Conservation (phyloP, 1,284 basidiomycete species). For the Ganoderma multipileum region DNA sequence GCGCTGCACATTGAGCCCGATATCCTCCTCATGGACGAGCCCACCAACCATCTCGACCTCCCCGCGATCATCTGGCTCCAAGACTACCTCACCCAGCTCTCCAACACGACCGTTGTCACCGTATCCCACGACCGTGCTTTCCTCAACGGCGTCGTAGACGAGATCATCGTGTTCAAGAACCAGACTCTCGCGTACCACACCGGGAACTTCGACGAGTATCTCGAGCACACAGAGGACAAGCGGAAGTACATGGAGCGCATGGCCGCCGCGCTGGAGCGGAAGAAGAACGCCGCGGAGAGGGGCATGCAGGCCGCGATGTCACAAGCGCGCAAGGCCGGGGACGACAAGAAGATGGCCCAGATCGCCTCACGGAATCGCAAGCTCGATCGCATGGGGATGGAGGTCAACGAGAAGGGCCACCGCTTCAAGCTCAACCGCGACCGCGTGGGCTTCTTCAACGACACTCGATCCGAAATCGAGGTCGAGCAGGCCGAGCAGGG, state of each 20-base stretch:
- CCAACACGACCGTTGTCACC: constrained; percentile 66
- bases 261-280: constrained; percentile 63
- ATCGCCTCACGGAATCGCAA: constrained; percentile 59
- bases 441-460: constrained; percentile 53
- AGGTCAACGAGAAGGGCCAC: constrained; percentile 48
- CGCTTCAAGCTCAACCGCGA: constrained; percentile 76
- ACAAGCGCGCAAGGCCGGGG: constrained; percentile 44
- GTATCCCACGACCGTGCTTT: constrained; percentile 77
- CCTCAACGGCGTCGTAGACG: constrained; percentile 68
- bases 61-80: constrained; percentile 87
- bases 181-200: constrained; percentile 64
- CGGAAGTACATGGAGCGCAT: constrained; percentile 56
- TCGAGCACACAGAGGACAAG: constrained; percentile 55
- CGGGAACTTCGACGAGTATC: constrained; percentile 67
- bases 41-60: constrained; percentile 96
- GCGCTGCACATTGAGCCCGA: constrained; percentile 83
- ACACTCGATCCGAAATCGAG: constrained; percentile 54
- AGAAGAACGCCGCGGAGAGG: constrained; percentile 42
- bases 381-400: constrained; percentile 59
- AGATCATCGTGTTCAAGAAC: constrained; percentile 70
- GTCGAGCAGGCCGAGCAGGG: constrained; percentile 56
- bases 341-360: constrained; percentile 65
- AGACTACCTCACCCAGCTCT: constrained; percentile 54
- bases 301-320: constrained; percentile 26
- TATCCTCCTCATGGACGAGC: constrained; percentile 87